phyloP scores from a whole-genome alignment of 208 protist genomes.

The Wallacemonas sp. region DNA sequence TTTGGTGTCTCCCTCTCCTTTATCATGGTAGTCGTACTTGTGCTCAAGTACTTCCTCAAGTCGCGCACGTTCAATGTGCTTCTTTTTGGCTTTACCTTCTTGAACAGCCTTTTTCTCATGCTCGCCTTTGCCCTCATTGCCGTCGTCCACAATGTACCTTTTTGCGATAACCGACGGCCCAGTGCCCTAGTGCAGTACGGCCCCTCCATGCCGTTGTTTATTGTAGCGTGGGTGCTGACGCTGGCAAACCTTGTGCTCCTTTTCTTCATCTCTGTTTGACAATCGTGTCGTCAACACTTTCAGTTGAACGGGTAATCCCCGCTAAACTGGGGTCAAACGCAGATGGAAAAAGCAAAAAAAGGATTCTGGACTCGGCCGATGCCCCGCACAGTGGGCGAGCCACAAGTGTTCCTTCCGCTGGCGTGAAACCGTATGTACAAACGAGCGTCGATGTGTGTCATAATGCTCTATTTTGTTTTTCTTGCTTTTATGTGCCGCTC shows the following conservation, averaged over 20 bases:
- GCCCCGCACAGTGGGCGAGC: no score
- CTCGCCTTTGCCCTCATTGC: constrained; percentile 4
- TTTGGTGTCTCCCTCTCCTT: not conserved
- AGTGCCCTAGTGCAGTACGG: not conserved
- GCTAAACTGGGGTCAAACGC: no score
- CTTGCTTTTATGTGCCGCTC: not conserved
- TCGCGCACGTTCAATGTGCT: not conserved
- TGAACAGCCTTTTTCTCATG: constrained; percentile 4
- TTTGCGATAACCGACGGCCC: not conserved
- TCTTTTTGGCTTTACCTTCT: not conserved
- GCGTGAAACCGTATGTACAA: no score
- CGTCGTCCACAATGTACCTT: not conserved
- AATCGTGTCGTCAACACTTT: no score
- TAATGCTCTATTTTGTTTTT: not conserved
- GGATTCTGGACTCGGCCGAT: no score
- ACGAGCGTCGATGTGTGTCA: no score
- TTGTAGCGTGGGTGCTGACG: constrained; percentile 2
- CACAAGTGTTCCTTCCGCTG: not conserved
- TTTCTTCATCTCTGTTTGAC: constrained; percentile 3
- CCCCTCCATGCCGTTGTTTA: not conserved
- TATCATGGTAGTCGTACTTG: not conserved
- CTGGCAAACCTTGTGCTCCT: not conserved
- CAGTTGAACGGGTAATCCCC: no score
- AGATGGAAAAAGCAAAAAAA: no score
- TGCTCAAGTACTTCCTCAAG: constrained; percentile 1